phyloP scores from a whole-genome alignment of 768 basidiomycete genomes.

The Sarcodon aspratus region DNA sequence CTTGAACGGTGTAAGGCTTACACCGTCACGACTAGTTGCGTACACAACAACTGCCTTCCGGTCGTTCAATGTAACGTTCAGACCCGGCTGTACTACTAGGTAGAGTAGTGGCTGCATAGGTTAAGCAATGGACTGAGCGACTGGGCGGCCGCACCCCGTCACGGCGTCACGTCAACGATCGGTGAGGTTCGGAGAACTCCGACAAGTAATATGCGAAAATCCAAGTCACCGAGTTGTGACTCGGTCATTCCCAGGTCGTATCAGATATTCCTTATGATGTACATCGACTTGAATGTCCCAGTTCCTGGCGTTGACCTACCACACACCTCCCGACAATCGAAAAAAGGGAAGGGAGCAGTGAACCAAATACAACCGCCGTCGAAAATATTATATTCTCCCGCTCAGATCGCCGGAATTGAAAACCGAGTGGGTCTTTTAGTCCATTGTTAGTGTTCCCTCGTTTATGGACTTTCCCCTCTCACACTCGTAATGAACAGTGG shows the following conservation, averaged over 20 bases:
- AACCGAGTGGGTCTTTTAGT: constrained; percentile 55
- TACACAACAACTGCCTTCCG: too few species aligned
- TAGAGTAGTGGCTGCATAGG: too few species aligned
- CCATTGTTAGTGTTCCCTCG: constrained; percentile 42
- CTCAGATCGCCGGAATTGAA: constrained; percentile 50
- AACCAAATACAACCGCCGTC: constrained; percentile 14
- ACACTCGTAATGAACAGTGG: constrained; percentile 39
- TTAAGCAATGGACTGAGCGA: too few species aligned
- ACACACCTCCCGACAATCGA: constrained; percentile 19
- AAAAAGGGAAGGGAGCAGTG: constrained; percentile 53
- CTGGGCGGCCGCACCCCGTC: too few species aligned
- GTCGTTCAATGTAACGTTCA: too few species aligned
- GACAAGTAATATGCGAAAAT: too few species aligned
- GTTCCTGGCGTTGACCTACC: constrained; percentile 6
- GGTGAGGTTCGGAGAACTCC: too few species aligned
- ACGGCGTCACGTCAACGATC: too few species aligned
- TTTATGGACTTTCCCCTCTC: constrained; percentile 1
- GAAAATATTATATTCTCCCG: constrained; percentile 29
- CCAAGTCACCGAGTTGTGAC: too few species aligned
- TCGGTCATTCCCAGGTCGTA: background rate
- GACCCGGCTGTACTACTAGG: too few species aligned
- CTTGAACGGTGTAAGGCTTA: too few species aligned
- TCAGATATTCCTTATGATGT: constrained; percentile 6
- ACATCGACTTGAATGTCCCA: constrained; percentile 15
- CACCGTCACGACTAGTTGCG: too few species aligned